Base-by-base conservation (phyloP, 352 stramenopile genomes). In the Globisporangium abappressorium region DNA sequence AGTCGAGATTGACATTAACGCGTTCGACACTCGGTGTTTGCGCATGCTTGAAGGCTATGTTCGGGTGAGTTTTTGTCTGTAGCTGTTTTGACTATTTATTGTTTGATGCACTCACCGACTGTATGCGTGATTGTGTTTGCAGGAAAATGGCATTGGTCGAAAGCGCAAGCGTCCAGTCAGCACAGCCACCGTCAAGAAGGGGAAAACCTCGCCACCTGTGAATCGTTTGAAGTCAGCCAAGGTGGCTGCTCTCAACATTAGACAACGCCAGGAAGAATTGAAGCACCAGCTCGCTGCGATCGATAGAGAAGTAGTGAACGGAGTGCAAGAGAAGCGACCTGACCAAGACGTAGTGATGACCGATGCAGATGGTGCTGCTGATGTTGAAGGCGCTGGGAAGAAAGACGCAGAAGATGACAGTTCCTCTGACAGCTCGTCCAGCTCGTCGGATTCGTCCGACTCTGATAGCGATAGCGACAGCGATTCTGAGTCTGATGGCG, bases 1-100 rank as follows among this genome's bases (percentile, higher is more conserved):
- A 84, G 82, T 96, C 64, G 89, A 96, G 75, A 86, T 96, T 78
- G 89, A 96, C 58, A 92, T 96, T 73, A 94, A 94, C 66, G 84
- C 86, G 63, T 94, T 96, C 69, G 87, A 95, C 62, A 95, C 89
- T 2, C 73, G 87, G 34, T 94, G 87, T 73, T 77, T 96, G 66
- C 79, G 89, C 49, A 95, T 95, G 87, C 83, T 96, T 54, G 87
- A 96, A 85, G 87, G 87, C 73, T 96, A 94, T 69, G 84, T 96
- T 75, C 78, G 85, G 74, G 89, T 96, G 85, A 73, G 84, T 82
- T 74, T 66, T 20, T 65, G n/a, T 62, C n/a, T 66, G 62, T 24
- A 57, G 20, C 9, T 61, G 36, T 1, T 5, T 18, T 55, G 24
- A 11, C 8, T 30, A 15, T 18, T 70, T 71, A 70, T n/a, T 68